Evolutionary conservation across 2,329 filamentous ascomycete species (phyloP).

Genomic region (Paracorniculantispora psalliotae): DNA sequence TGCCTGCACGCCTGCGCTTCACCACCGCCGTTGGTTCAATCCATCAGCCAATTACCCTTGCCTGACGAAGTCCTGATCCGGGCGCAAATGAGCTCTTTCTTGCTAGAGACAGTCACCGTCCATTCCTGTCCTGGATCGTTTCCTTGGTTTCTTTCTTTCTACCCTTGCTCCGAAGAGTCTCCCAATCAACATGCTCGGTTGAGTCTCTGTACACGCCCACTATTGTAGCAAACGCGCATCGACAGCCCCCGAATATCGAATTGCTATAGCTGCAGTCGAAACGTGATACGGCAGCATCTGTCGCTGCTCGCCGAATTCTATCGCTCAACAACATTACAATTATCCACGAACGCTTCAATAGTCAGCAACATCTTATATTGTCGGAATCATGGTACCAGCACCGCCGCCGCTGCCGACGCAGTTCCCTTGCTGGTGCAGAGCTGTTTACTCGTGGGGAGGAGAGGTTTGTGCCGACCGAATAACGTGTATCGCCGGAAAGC

Average conservation of each 20-base stretch:
- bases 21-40: slow-evolving; percentile 6
- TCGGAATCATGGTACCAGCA: slow-evolving; percentile 45
- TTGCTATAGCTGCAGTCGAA: neutral
- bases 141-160: neutral
- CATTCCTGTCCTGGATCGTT: slow-evolving; percentile 7
- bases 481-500: neutral
- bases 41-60: slow-evolving; percentile 1
- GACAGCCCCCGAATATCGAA: neutral
- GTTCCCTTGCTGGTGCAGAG: slow-evolving; percentile 89
- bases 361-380: neutral
- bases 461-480: slow-evolving; percentile 47
- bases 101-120: neutral
- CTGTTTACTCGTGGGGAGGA: slow-evolving; percentile 89
- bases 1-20: neutral
- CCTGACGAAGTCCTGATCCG: neutral
- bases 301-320: neutral
- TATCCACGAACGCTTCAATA: neutral
- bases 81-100: slow-evolving; percentile 3
- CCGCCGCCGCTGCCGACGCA: slow-evolving; percentile 62
- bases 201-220: neutral
- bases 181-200: slow-evolving; percentile 12
- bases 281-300: neutral
- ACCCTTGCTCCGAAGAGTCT: neutral
- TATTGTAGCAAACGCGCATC: neutral
- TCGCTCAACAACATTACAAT: neutral